phyloP scores from a whole-genome alignment of 352 stramenopile species.

The Globisporangium radiosum region DNA sequence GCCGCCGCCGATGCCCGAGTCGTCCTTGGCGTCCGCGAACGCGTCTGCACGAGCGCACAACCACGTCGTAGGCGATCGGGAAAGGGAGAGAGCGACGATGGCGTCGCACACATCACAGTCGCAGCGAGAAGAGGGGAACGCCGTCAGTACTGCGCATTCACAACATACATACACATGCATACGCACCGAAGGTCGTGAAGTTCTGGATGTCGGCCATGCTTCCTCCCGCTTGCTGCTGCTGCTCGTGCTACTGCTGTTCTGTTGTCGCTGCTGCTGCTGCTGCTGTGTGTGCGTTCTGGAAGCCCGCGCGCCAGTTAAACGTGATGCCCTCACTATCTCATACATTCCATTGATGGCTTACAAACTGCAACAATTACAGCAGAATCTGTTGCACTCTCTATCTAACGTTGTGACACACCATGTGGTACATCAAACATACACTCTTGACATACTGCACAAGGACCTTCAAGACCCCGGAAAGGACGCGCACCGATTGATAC shows the following conservation, averaged over 20 bases:
- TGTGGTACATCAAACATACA: too few species aligned
- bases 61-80: not conserved
- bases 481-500: too few species aligned
- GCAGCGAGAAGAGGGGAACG: too few species aligned
- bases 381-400: too few species aligned
- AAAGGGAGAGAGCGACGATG: conserved; percentile 8
- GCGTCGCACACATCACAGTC: too few species aligned
- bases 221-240: not conserved
- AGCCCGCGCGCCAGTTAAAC: too few species aligned
- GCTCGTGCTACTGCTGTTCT: conserved; percentile 7
- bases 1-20: conserved; percentile 76
- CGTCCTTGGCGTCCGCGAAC: conserved; percentile 85
- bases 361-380: too few species aligned
- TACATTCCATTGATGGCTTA: too few species aligned
- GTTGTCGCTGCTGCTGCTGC: not conserved
- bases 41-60: conserved; percentile 37
- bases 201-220: conserved; percentile 84
- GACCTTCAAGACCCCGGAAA: too few species aligned
- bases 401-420: too few species aligned
- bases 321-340: too few species aligned
- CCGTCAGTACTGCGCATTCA: not conserved
- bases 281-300: not conserved
- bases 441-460: too few species aligned
- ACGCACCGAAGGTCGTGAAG: conserved; percentile 85
- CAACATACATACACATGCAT: not conserved